These are phyloP conservation scores for Penicillium nucicola DNA, from an alignment of 495 filamentous ascomycete species.

Conservation along the genomic window DNA sequence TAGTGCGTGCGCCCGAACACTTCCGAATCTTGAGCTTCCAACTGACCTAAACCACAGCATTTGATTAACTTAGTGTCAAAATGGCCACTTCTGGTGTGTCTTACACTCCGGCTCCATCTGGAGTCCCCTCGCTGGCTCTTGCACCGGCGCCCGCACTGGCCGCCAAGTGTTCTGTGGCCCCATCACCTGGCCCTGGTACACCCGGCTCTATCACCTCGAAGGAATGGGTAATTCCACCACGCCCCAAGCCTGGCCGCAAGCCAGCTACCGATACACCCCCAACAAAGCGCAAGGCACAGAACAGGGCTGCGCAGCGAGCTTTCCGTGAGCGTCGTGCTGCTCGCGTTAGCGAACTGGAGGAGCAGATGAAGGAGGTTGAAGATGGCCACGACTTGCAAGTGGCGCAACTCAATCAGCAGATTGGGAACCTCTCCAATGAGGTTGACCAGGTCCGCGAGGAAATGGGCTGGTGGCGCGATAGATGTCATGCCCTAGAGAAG, in stretches of 20 bases:
- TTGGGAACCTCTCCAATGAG: conserved; percentile 48
- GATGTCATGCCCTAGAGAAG: conserved; percentile 48
- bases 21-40: conserved; percentile 17
- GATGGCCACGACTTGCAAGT: conserved; percentile 47
- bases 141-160: conserved; percentile 36
- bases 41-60: conserved; percentile 17
- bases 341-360: conserved; percentile 81
- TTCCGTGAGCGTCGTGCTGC: conserved; percentile 86
- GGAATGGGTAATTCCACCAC: conserved; percentile 85
- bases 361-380: conserved; percentile 68
- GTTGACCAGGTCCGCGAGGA: conserved; percentile 49
- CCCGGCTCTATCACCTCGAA: conserved; percentile 60
- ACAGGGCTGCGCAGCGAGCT: conserved; percentile 85
- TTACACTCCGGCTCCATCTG: conserved; percentile 29
- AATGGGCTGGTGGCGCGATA: conserved; percentile 45
- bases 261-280: conserved; percentile 88
- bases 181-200: conserved; percentile 42
- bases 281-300: conserved; percentile 90
- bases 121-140: conserved; percentile 26
- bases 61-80: conserved; percentile 15
- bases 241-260: conserved; percentile 90
- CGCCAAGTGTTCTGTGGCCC: conserved; percentile 34
- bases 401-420: conserved; percentile 41
- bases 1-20: conserved; percentile 25
- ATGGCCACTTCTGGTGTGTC: conserved; percentile 38